Evolutionary conservation across 805 yeast species (phyloP).

Genomic region (Nadsonia fulvescens): DNA sequence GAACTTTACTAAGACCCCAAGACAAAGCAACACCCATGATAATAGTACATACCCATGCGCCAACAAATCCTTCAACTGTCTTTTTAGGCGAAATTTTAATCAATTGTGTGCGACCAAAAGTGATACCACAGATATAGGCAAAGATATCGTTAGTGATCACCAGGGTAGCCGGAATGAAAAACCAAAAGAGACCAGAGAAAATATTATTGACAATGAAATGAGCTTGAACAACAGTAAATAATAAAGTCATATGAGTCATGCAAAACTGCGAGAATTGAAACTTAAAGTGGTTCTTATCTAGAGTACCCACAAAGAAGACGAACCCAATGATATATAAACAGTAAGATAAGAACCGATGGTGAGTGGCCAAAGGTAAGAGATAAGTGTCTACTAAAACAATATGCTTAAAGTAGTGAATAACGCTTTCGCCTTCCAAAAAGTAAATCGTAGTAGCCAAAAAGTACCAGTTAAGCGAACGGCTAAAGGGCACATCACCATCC

Average conservation of each 20-base stretch:
- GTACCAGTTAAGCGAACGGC: slow-evolving; percentile 82
- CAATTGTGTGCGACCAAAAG: slow-evolving; percentile 84
- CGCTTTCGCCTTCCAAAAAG: slow-evolving; percentile 73
- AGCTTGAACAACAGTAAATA: slow-evolving; percentile 83
- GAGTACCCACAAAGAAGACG: slow-evolving; percentile 73
- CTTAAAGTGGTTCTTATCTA: slow-evolving; percentile 74
- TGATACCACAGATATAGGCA: slow-evolving; percentile 93
- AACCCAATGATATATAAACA: slow-evolving; percentile 74
- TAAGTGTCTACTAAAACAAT: slow-evolving; percentile 32
- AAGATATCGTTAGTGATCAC: slow-evolving; percentile 90
- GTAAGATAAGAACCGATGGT: slow-evolving; percentile 75
- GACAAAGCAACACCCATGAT: slow-evolving; percentile 52
- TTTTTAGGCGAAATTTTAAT: slow-evolving; percentile 91
- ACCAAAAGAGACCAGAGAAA: slow-evolving; percentile 85
- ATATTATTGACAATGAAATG: slow-evolving; percentile 83
- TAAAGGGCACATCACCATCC: slow-evolving; percentile 67
- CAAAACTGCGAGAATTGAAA: slow-evolving; percentile 91
- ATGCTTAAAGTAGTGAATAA: slow-evolving; percentile 48
- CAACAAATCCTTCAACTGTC: slow-evolving; percentile 92
- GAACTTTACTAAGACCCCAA: slow-evolving; percentile 40
- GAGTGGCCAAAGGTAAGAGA: slow-evolving; percentile 42
- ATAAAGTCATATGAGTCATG: slow-evolving; percentile 81
- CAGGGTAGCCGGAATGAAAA: slow-evolving; percentile 74
- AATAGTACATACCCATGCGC: slow-evolving; percentile 93
- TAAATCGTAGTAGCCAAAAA: slow-evolving; percentile 73